phyloP scores from a whole-genome alignment of 805 yeast species.

The Sugiyamaella floridensis region DNA sequence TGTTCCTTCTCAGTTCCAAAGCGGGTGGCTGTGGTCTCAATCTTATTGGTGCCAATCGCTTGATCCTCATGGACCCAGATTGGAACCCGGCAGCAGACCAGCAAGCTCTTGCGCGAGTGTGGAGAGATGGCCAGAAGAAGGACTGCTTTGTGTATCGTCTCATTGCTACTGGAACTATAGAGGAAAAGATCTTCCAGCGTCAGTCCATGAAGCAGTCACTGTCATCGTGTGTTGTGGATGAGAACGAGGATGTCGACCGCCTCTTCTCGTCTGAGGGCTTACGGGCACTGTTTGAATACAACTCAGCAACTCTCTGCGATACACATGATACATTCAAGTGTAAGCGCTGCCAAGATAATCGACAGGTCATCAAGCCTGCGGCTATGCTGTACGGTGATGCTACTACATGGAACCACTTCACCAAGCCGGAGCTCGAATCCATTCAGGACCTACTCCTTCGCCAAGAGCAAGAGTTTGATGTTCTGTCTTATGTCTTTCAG shows the following conservation, averaged over 20 bases:
- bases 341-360: constrained; percentile 61
- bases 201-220: constrained; percentile 90
- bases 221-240: constrained; percentile 95
- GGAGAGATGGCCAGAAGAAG: constrained; percentile 99
- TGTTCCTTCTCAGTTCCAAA: constrained; percentile 83
- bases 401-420: constrained; percentile 92
- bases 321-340: constrained; percentile 92
- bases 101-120: constrained; percentile 94
- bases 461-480: constrained; percentile 62
- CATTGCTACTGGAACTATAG: constrained; percentile 90
- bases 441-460: constrained; percentile 74
- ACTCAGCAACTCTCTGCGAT: constrained; percentile 65
- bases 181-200: constrained; percentile 91
- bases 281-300: constrained; percentile 65
- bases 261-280: constrained; percentile 78
- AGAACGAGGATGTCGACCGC: constrained; percentile 90
- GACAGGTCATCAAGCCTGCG: constrained; percentile 57
- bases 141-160: constrained; percentile 93
- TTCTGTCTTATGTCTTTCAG: constrained; percentile 83
- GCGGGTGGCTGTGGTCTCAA: constrained; percentile 99
- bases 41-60: constrained; percentile 89
- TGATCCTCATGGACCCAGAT: constrained; percentile 82
- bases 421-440: constrained; percentile 48
- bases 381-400: constrained; percentile 97
- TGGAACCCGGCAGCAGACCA: constrained; percentile 99